phyloP scores from a whole-genome alignment of 345 rosid species.

The Microcos paniculata region DNA sequence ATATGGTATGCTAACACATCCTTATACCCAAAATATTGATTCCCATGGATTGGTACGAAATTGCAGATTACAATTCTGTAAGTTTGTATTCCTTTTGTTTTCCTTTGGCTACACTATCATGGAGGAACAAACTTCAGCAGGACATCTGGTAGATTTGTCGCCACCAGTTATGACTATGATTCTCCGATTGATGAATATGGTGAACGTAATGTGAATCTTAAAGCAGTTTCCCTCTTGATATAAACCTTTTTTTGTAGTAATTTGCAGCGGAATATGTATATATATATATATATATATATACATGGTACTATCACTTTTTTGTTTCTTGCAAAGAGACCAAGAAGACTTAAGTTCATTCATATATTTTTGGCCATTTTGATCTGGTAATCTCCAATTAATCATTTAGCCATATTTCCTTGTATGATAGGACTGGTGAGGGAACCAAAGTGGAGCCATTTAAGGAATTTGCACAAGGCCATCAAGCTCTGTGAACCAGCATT shows the following conservation, averaged over 20 bases:
- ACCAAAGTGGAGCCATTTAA: constrained; percentile 86
- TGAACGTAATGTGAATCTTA: constrained; percentile 12
- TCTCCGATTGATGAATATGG: constrained; percentile 82
- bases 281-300: no score
- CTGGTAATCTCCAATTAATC: neutral
- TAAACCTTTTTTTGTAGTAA: neutral
- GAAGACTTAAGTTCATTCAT: no score
- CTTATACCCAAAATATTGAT: neutral
- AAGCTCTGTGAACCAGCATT: constrained; percentile 76
- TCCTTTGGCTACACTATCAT: constrained; percentile 43
- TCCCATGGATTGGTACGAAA: neutral
- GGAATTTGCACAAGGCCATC: constrained; percentile 78
- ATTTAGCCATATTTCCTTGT: neutral
- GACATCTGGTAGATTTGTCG: constrained; percentile 72
- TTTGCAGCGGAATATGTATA: neutral
- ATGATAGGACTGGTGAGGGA: constrained; percentile 59
- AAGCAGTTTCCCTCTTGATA: neutral
- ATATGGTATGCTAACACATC: constrained; percentile 55
- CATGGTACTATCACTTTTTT: neutral
- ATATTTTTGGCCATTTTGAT: no score
- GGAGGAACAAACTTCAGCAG: constrained; percentile 77
- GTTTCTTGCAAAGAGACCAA: no score
- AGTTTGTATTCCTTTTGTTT: no score
- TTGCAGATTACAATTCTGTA: neutral
- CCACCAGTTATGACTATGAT: constrained; percentile 77